Evolutionary conservation across 495 filamentous ascomycete species (phyloP).

Genomic region (Pseudotulostoma volvatum): DNA sequence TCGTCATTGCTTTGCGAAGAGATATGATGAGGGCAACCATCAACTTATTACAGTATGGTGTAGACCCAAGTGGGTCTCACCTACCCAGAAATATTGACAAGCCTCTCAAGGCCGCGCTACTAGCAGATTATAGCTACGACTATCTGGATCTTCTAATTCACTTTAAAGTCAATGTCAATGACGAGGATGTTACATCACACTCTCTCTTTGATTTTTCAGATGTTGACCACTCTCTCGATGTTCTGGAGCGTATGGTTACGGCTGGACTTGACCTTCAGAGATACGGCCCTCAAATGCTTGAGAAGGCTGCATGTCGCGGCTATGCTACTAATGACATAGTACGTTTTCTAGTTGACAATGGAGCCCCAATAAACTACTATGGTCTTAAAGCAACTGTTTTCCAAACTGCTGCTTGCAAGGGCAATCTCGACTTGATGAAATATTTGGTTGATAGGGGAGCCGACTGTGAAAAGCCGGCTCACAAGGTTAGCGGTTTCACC

Average conservation of each 20-base stretch:
- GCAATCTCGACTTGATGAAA: neutral
- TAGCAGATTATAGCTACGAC: neutral
- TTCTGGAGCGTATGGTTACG: neutral
- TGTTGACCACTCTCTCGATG: neutral
- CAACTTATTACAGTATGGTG: conserved; percentile 6
- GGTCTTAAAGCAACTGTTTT: neutral
- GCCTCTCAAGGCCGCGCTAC: neutral
- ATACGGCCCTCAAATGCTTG: conserved; percentile 1
- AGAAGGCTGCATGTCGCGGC: conserved; percentile 4
- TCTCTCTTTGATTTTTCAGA: neutral
- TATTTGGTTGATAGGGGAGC: conserved; percentile 5
- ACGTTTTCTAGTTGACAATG: conserved; percentile 2
- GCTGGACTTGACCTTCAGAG: neutral
- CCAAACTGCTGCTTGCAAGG: neutral
- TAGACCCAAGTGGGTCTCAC: neutral
- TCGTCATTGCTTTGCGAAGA: neutral
- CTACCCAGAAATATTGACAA: neutral
- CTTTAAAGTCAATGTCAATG: neutral
- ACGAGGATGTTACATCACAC: too few relatives aligned
- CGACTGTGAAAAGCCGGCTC: conserved; percentile 14
- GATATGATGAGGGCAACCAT: neutral
- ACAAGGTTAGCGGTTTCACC: conserved; percentile 8
- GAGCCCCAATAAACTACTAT: conserved; percentile 3
- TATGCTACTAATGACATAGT: conserved; percentile 2
- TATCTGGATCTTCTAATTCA: neutral